Conservation (phyloP, 306 rosid genomes). For the Sphenostylis stenocarpa region DNA sequence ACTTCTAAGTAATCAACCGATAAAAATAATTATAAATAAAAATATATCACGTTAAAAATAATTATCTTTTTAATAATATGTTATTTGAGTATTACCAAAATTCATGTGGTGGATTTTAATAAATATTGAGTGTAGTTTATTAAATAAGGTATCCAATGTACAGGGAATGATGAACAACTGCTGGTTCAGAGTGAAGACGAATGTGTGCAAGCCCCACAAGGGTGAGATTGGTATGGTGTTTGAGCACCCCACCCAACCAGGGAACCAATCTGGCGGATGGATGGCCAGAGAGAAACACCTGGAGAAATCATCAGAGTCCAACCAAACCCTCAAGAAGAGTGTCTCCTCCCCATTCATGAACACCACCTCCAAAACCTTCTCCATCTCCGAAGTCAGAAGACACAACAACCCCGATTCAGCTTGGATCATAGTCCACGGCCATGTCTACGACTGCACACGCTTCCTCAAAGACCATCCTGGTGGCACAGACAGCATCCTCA, state of each 20-base stretch:
- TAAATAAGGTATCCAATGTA: neutral
- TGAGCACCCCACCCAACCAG: constrained; percentile 82
- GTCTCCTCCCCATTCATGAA: constrained; percentile 71
- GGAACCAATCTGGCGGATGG: constrained; percentile 90
- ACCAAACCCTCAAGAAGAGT: constrained; percentile 49
- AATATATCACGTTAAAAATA: no score
- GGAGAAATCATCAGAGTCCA: constrained; percentile 41
- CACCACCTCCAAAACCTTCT: constrained; percentile 45
- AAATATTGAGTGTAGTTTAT: neutral
- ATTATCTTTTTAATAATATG: no score
- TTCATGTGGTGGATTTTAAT: neutral
- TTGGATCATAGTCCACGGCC: constrained; percentile 77
- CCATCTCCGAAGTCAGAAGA: constrained; percentile 58
- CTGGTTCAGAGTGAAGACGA: constrained; percentile 77
- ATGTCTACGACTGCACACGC: constrained; percentile 72
- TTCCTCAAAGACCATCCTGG: constrained; percentile 89
- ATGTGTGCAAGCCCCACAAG: constrained; percentile 60
- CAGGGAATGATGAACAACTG: constrained; percentile 98
- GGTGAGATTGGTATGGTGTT: constrained; percentile 75
- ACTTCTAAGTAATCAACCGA: no score
- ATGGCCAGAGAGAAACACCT: constrained; percentile 63
- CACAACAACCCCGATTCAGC: constrained; percentile 58
- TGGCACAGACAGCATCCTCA: constrained; percentile 81
- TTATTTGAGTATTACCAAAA: no score
- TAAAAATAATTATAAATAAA: no score